These are phyloP conservation scores for Apiotrichum sp. DNA, from an alignment of 1,284 basidiomycete species.

Conservation along the genomic window DNA sequence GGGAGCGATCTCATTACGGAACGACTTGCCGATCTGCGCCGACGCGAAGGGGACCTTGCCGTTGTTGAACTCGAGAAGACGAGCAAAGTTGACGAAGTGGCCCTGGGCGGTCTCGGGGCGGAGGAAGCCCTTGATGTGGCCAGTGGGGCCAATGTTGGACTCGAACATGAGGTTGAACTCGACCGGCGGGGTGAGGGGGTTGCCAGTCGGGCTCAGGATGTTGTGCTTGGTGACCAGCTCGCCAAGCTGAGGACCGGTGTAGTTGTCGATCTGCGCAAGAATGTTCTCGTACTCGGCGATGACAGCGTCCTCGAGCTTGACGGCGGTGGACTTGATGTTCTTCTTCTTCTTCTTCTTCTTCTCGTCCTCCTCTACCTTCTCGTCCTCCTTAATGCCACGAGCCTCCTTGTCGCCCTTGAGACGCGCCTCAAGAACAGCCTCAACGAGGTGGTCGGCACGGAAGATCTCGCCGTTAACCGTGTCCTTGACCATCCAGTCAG, in stretches of 20 bases:
- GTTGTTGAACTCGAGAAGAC: constrained; percentile 97
- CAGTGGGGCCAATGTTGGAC: constrained; percentile 93
- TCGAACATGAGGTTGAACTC: constrained; percentile 99
- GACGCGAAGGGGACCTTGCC: constrained; percentile 93
- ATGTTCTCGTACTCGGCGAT: constrained; percentile 74
- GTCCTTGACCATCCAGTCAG: constrained; percentile 99
- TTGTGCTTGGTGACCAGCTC: constrained; percentile 75
- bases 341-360: constrained; percentile 80
- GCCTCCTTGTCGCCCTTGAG: constrained; percentile 89
- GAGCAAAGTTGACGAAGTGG: constrained; percentile 98
- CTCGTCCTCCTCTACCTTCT: constrained; percentile 55
- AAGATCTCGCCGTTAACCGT: constrained; percentile 89
- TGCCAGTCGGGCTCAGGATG: constrained; percentile 85
- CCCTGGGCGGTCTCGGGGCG: constrained; percentile 98
- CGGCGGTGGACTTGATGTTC: constrained; percentile 64
- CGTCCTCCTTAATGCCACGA: constrained; percentile 59
- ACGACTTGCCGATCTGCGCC: constrained; percentile 91
- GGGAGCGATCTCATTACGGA: constrained; percentile 98
- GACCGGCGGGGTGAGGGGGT: constrained; percentile 85
- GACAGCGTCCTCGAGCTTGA: constrained; percentile 69
- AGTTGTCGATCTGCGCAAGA: constrained; percentile 94
- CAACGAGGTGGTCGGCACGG: constrained; percentile 94
- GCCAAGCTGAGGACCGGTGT: constrained; percentile 80
- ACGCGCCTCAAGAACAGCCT: constrained; percentile 83
- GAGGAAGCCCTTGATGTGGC: constrained; percentile 94